Conservation (phyloP, 2,329 filamentous ascomycete genomes). For the Diaporthe sp. region DNA sequence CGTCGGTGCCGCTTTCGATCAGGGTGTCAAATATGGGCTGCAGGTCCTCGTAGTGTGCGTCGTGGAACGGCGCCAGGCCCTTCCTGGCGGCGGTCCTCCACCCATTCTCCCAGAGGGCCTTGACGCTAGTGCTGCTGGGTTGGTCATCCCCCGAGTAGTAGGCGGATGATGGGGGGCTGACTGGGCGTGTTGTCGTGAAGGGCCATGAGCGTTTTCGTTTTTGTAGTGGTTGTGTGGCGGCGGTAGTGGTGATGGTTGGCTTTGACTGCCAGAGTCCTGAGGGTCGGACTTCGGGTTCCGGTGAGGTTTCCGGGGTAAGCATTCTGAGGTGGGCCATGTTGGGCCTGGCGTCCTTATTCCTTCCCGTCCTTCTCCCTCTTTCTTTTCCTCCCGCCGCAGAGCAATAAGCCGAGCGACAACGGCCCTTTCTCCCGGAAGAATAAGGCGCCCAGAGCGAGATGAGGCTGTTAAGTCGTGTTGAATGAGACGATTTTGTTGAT, state of each 20-base stretch:
- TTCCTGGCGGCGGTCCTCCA: constrained; percentile 74
- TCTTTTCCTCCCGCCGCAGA: background rate
- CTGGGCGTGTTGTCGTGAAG: constrained; percentile 12
- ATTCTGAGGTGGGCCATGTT: constrained; percentile 34
- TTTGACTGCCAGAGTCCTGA: constrained; percentile 55
- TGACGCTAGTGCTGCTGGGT: constrained; percentile 60
- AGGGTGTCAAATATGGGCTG: constrained; percentile 76
- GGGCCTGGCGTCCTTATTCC: background rate
- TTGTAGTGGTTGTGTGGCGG: background rate
- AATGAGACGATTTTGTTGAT: constrained; percentile 41
- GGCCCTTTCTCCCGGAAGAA: background rate
- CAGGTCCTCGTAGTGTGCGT: constrained; percentile 77
- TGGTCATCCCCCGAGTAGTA: constrained; percentile 55
- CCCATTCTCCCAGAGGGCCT: constrained; percentile 80
- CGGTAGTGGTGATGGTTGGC: background rate
- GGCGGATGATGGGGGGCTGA: constrained; percentile 13
- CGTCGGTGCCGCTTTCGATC: constrained; percentile 72
- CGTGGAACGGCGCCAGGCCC: constrained; percentile 76
- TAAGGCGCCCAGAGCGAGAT: background rate
- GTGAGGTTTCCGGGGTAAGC: constrained; percentile 34
- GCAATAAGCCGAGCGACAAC: background rate
- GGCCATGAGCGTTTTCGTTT: constrained; percentile 31
- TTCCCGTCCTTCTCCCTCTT: constrained; percentile 4
- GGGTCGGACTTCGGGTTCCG: constrained; percentile 38
- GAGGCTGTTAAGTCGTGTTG: constrained; percentile 17